These are phyloP conservation scores for Aureobasidium sp. DNA, from an alignment of 2,329 filamentous ascomycete genomes.

Conservation along the genomic window DNA sequence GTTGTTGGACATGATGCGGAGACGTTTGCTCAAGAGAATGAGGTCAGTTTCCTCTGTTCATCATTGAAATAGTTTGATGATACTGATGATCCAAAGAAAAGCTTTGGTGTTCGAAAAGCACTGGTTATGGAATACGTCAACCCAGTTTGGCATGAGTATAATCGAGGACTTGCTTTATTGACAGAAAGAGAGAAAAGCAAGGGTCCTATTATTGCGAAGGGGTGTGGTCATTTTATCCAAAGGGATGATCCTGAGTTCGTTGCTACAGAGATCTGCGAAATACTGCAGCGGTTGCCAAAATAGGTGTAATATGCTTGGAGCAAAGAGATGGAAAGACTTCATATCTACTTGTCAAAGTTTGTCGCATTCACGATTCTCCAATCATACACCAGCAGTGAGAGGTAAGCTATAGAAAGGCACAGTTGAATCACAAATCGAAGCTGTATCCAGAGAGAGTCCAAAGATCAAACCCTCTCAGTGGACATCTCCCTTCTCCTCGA, in stretches of 20 bases:
- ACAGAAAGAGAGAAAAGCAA: slow-evolving; percentile 32
- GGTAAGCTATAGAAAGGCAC: too few relatives aligned
- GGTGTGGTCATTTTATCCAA: slow-evolving; percentile 49
- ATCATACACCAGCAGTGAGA: too few relatives aligned
- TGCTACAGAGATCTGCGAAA: slow-evolving; percentile 13
- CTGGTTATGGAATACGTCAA: slow-evolving; percentile 45
- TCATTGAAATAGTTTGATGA: too few relatives aligned
- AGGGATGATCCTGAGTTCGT: slow-evolving; percentile 43
- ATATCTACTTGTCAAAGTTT: too few relatives aligned
- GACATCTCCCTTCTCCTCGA: too few relatives aligned
- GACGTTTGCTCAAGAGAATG: slow-evolving; percentile 34
- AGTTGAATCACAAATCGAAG: too few relatives aligned
- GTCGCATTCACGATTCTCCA: too few relatives aligned
- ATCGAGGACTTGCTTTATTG: slow-evolving; percentile 40
- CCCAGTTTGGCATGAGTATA: slow-evolving; percentile 46
- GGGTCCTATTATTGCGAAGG: slow-evolving; percentile 38
- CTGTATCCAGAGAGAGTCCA: too few relatives aligned
- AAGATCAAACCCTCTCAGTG: too few relatives aligned
- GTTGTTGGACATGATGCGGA: slow-evolving; percentile 48
- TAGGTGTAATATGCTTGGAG: too few relatives aligned
- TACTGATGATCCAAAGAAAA: neutral
- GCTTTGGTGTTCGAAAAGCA: neutral
- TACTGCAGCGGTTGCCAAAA: neutral
- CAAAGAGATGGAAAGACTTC: too few relatives aligned
- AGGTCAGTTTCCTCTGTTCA: neutral